phyloP scores from a whole-genome alignment of 306 rosid genomes.

The Nissolia schottii region DNA sequence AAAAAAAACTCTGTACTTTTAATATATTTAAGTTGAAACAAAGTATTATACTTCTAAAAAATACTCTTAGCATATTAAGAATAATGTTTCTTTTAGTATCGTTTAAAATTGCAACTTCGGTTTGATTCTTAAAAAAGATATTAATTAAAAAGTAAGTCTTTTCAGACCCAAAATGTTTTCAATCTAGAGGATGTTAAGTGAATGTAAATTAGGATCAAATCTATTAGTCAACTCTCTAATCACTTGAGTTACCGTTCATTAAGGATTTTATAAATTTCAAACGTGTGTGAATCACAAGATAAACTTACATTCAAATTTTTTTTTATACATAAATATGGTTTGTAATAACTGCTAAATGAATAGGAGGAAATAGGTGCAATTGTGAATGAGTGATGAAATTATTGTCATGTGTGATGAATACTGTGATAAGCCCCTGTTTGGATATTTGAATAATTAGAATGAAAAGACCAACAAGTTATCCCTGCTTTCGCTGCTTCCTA shows the following conservation, averaged over 20 bases:
- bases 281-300: background rate
- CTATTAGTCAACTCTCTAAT: too few species aligned
- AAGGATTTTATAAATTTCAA: background rate
- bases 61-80: background rate
- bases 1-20: background rate
- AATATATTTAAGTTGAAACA: background rate
- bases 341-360: background rate
- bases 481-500: background rate
- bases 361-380: background rate
- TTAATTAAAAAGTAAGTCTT: too few species aligned
- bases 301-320: too few species aligned
- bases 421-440: background rate
- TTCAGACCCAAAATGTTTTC: too few species aligned
- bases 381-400: background rate
- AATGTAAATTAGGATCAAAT: too few species aligned
- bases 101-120: too few species aligned
- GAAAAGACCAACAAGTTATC: background rate
- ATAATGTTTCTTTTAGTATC: too few species aligned
- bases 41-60: background rate
- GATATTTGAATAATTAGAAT: background rate
- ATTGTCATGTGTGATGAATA: background rate
- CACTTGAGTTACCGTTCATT: too few species aligned
- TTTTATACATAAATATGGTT: background rate
- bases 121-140: too few species aligned
- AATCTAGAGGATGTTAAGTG: too few species aligned